phyloP scores from a whole-genome alignment of 2,329 filamentous ascomycete species.

The Arthrobotrys pseudoclavata region DNA sequence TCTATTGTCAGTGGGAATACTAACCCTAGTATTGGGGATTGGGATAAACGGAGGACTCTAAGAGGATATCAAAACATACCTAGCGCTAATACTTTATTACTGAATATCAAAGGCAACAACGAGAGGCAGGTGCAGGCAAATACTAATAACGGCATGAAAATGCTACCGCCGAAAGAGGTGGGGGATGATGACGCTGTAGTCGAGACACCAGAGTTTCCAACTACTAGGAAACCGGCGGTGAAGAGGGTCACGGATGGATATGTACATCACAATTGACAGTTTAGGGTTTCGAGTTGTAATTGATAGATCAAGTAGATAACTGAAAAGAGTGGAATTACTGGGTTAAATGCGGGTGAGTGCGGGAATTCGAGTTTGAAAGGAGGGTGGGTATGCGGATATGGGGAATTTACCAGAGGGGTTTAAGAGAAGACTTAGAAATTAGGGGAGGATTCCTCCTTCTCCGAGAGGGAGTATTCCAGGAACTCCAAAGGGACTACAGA shows the following conservation, averaged over 20 bases:
- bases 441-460: background rate
- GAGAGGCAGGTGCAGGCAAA: background rate
- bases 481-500: background rate
- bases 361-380: background rate
- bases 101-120: background rate
- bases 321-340: background rate
- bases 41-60: background rate
- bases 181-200: background rate
- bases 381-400: slow-evolving; percentile 9
- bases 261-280: slow-evolving; percentile 1
- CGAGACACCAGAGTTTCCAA: background rate
- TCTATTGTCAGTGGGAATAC: background rate
- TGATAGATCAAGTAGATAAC: background rate
- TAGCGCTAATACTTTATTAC: background rate
- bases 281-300: slow-evolving; percentile 5
- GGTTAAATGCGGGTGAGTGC: background rate
- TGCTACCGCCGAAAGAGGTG: background rate
- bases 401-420: background rate
- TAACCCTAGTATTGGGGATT: background rate
- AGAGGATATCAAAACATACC: slow-evolving; percentile 2
- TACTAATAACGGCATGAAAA: background rate
- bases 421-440: background rate
- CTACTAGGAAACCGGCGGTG: background rate
- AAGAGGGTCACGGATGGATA: slow-evolving; percentile 10
- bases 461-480: slow-evolving; percentile 6